phyloP scores from a whole-genome alignment of 192 early-diverging fungal genomes.

The Coemansia sp. region DNA sequence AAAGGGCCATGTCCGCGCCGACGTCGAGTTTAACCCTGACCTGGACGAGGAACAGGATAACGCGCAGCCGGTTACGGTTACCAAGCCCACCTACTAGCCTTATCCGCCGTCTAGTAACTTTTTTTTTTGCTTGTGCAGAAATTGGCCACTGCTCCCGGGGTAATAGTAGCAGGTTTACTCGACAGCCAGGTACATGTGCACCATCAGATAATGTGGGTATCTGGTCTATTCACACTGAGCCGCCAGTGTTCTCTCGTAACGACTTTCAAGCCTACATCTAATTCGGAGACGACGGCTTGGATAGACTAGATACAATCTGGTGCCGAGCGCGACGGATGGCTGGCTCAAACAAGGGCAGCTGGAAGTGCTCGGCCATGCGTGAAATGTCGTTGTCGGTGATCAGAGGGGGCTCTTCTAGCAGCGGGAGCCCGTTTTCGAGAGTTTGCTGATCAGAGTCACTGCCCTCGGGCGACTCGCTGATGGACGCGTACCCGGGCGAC shows the following conservation, averaged over 20 bases:
- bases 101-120: too few species aligned
- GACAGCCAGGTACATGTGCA: too few species aligned
- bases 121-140: too few species aligned
- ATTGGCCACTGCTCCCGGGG: too few species aligned
- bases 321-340: slow-evolving; percentile 51
- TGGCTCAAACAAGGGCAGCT: slow-evolving; percentile 46
- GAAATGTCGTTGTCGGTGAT: slow-evolving; percentile 31
- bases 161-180: too few species aligned
- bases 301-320: slow-evolving; percentile 45
- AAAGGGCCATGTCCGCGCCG: slow-evolving; percentile 31
- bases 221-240: too few species aligned
- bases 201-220: too few species aligned
- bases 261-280: too few species aligned
- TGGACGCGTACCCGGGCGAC: neutral
- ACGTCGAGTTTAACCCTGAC: slow-evolving; percentile 42
- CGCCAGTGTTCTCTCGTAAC: too few species aligned
- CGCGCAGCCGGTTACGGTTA: too few species aligned
- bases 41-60: too few species aligned
- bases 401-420: slow-evolving; percentile 24
- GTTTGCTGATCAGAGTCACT: slow-evolving; percentile 23
- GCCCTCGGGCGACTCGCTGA: slow-evolving; percentile 3
- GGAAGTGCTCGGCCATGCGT: slow-evolving; percentile 35
- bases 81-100: too few species aligned
- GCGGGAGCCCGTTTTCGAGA: slow-evolving; percentile 20
- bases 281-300: slow-evolving; percentile 9